Conservation (phyloP, 352 stramenopile species). For the Phytopythium chamaehyphon region DNA sequence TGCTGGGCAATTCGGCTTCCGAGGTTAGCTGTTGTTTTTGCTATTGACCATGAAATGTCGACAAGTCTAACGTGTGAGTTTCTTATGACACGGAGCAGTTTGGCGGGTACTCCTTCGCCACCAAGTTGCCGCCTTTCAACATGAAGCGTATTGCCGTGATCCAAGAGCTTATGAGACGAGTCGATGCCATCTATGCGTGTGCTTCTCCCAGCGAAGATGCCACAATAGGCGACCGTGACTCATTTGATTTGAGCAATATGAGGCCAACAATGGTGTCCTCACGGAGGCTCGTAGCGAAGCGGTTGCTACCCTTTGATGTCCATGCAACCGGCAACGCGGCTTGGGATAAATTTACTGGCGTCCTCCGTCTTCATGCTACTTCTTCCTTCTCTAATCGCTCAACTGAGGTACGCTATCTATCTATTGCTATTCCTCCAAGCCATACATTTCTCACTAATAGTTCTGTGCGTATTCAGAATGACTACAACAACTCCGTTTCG, state of each 20-base stretch:
- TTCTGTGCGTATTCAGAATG: not conserved
- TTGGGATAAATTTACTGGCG: not conserved
- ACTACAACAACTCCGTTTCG: not conserved
- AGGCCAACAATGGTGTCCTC: not conserved
- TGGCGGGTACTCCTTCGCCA: too few species aligned
- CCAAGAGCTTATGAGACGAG: too few species aligned
- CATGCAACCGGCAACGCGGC: not conserved
- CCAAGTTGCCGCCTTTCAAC: too few species aligned
- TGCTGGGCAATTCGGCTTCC: not conserved
- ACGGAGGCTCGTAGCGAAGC: not conserved
- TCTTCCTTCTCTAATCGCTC: conserved; percentile 1
- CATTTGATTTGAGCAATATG: not conserved
- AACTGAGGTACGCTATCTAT: not conserved
- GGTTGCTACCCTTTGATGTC: not conserved
- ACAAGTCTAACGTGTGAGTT: too few species aligned
- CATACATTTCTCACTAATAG: not conserved
- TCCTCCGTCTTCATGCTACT: conserved; percentile 1
- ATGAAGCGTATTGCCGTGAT: too few species aligned
- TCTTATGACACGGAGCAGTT: too few species aligned
- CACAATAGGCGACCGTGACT: not conserved
- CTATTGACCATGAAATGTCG: too few species aligned
- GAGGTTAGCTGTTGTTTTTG: not conserved
- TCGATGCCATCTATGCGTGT: too few species aligned
- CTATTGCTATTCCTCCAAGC: not conserved
- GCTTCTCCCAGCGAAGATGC: too few species aligned